Percentiles rank a stretch among this genome's conserved stretches.
phyloP scores from a whole-genome alignment of 1,284 basidiomycete genomes.

The Moniliophthora roreri region DNA sequence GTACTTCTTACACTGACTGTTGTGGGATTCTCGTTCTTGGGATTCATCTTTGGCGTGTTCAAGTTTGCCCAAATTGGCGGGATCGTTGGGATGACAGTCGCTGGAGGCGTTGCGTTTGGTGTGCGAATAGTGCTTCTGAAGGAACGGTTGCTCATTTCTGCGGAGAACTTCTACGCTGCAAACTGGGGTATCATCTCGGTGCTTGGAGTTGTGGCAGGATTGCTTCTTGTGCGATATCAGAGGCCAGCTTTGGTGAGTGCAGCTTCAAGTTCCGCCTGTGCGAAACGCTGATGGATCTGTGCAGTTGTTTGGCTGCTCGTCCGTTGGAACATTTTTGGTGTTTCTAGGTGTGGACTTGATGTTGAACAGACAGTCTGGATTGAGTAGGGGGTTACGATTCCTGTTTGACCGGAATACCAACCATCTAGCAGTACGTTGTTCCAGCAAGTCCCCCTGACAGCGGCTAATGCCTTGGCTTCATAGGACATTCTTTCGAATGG shows the following conservation, averaged over 20 bases:
- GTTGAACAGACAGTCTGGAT: conserved; percentile 55
- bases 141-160: conserved; percentile 45
- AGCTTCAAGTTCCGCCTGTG: not conserved
- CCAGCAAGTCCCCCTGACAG: no score
- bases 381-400: conserved; percentile 61
- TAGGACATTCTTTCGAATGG: conserved; percentile 46
- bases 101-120: conserved; percentile 57
- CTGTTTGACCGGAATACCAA: conserved; percentile 61
- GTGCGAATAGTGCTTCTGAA: conserved; percentile 54
- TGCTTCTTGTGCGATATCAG: conserved; percentile 43
- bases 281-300: not conserved
- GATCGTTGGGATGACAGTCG: conserved; percentile 42
- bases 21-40: conserved; percentile 47
- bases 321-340: conserved; percentile 58
- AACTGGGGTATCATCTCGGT: conserved; percentile 54
- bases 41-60: conserved; percentile 52
- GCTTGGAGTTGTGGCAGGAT: conserved; percentile 40
- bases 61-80: conserved; percentile 47
- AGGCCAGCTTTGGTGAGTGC: conserved; percentile 52
- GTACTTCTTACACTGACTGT: conserved; percentile 47
- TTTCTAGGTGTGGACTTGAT: conserved; percentile 56
- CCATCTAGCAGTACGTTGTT: conserved; percentile 49
- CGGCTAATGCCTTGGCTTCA: not conserved
- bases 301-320: conserved; percentile 50
- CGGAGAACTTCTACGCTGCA: conserved; percentile 32